phyloP scores from a whole-genome alignment of 441 rosid species.

The Aleurites moluccanus region DNA sequence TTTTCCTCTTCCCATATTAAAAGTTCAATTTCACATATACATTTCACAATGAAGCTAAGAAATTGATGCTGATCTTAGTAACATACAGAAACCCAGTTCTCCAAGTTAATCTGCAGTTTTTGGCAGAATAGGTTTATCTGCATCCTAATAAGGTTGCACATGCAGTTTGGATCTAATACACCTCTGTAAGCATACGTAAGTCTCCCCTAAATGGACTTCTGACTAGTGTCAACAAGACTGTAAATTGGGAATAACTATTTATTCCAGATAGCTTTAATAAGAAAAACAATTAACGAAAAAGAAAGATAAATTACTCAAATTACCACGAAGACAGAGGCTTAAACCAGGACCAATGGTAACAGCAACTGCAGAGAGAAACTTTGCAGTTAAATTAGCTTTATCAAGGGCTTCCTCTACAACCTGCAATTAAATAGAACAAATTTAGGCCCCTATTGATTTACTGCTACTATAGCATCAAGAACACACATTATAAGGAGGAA shows the following conservation, averaged over 20 bases:
- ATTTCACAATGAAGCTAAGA: not conserved
- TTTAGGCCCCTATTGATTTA: not conserved
- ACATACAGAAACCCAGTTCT: not conserved
- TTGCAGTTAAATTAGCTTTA: constrained; percentile 59
- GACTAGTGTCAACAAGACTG: not conserved
- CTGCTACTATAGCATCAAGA: not conserved
- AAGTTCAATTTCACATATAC: not conserved
- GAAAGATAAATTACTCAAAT: constrained; percentile 14
- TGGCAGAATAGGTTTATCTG: not conserved
- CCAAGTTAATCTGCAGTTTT: not conserved
- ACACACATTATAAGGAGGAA: not conserved
- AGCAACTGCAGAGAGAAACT: constrained; percentile 92
- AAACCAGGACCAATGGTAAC: constrained; percentile 98
- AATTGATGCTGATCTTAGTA: not conserved
- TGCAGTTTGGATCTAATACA: not conserved
- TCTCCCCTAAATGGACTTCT: not conserved
- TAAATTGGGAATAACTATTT: not conserved
- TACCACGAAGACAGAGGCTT: constrained; percentile 95
- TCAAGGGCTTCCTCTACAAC: constrained; percentile 85
- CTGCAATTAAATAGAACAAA: constrained; percentile 36
- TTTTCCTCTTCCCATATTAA: constrained; percentile 1
- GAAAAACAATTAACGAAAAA: not conserved
- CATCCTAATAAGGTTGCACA: not conserved
- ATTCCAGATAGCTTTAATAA: not conserved
- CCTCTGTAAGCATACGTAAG: not conserved